These are phyloP conservation scores for Achaetomium macrosporum DNA, from an alignment of 2,329 filamentous ascomycete genomes.

Conservation along the genomic window DNA sequence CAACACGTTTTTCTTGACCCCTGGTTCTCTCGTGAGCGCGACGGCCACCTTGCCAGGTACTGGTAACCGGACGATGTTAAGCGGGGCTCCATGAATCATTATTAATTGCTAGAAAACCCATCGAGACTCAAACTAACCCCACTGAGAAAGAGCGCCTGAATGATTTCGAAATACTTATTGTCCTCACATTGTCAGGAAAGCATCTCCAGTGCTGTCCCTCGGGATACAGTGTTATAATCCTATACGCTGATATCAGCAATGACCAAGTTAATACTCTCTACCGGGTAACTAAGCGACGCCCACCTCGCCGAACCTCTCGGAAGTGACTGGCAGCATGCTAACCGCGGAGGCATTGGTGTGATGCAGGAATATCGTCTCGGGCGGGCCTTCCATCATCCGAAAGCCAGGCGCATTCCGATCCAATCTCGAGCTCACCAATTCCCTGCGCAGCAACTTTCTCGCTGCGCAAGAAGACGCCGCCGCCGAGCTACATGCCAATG, in stretches of 20 bases:
- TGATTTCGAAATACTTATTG: constrained; percentile 5
- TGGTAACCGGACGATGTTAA: too few relatives aligned
- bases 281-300: constrained; percentile 52
- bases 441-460: constrained; percentile 76
- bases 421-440: constrained; percentile 87
- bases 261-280: constrained; percentile 80
- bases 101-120: constrained; percentile 17
- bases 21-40: constrained; percentile 1
- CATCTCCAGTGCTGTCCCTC: not conserved
- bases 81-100: constrained; percentile 24
- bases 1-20: constrained; percentile 5
- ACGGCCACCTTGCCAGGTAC: too few relatives aligned
- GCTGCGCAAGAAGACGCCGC: constrained; percentile 62
- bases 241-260: constrained; percentile 32
- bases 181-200: not conserved
- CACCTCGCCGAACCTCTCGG: not conserved
- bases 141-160: constrained; percentile 10
- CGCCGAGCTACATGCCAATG: constrained; percentile 25
- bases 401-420: constrained; percentile 74
- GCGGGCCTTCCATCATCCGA: constrained; percentile 76
- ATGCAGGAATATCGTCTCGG: constrained; percentile 73
- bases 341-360: constrained; percentile 5
- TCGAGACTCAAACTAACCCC: constrained; percentile 15
- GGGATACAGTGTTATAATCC: not conserved
- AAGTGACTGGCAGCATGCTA: constrained; percentile 5